Base-by-base conservation (phyloP, 2,329 filamentous ascomycete species). In the Exophiala mesophila region DNA sequence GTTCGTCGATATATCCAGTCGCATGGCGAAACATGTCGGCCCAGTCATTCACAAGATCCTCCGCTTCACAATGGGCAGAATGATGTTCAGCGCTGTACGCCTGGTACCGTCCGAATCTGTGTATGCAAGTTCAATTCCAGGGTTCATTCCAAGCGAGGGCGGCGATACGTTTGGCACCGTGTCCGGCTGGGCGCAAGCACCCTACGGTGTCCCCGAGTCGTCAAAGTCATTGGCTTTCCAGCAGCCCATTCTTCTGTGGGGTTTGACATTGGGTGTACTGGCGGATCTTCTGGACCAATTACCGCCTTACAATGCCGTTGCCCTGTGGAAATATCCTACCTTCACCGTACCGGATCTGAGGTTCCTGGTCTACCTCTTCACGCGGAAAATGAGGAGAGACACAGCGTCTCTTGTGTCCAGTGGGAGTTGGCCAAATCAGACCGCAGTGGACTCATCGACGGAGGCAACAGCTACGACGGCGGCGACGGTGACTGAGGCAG, bases 201-300 rank as follows among this genome's bases (percentile, higher is more conserved):
- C 45, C 6, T 52, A 48, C 20, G 50, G 49, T 31, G 36, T 48
- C 2, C 43, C 52, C 18, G 33, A 55, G 19, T 52, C 52, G 23
- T 50, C 39, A 7, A 54, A 60, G 20, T 54, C 49, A 23, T 44
- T 57, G 13, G 55, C 53, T 34, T 55, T 54, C 36, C 63, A 56
- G 56, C 63, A 49, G 40, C 76, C 78, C 2, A 64, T 85, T 2
- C 61, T 83, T 8, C 73, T 85, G 1, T 85, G 82, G 82, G 82
- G 82, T 0, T 59, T 85, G 23, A 84, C 82, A 0, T 66, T 85
- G 1, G 81, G 80, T 4, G 76, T 85, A 21, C 62, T 84, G 28
- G 77, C 77, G 12, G 82, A 85, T 59, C 79, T 85, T 50, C 68
- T 85, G 17, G 79, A 84, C 50, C 72, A 82, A 55, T 63, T 84